Percentiles rank a stretch among this genome's conserved stretches.
Conservation (phyloP, 2,329 filamentous ascomycete species). For the Sporothrix curviconia region DNA sequence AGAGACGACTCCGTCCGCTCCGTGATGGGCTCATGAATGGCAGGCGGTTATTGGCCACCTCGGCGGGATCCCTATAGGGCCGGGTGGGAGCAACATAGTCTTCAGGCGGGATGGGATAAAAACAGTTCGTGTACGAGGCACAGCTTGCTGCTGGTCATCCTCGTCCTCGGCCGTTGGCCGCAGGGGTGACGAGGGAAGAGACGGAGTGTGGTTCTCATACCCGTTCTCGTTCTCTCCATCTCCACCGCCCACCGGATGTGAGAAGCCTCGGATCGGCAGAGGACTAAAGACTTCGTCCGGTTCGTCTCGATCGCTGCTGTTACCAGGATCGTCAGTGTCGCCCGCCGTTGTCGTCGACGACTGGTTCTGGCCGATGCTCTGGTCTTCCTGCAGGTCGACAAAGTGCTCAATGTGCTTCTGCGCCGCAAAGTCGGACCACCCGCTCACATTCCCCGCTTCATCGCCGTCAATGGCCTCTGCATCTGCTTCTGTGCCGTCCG, state of each 20-base stretch:
- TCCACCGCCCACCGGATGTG: background rate
- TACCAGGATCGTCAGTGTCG: background rate
- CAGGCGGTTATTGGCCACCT: constrained; percentile 80
- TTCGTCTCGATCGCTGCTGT: constrained; percentile 20
- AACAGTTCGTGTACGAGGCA: constrained; percentile 48
- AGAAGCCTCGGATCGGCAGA: constrained; percentile 4
- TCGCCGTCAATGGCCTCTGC: constrained; percentile 41
- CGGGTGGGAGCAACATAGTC: constrained; percentile 75
- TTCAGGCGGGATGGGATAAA: constrained; percentile 76
- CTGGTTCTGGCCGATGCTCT: constrained; percentile 18
- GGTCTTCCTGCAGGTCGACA: constrained; percentile 37
- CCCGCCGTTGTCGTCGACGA: background rate
- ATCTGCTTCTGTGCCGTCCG: constrained; percentile 34
- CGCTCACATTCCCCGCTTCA: constrained; percentile 61
- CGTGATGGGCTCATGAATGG: constrained; percentile 98
- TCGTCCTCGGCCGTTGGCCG: constrained; percentile 21
- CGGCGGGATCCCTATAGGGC: constrained; percentile 72
- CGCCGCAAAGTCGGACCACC: constrained; percentile 83
- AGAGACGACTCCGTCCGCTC: constrained; percentile 90
- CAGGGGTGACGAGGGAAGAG: constrained; percentile 11
- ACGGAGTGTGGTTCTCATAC: background rate
- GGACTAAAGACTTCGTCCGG: constrained; percentile 24
- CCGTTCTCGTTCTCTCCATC: background rate
- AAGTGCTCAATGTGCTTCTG: constrained; percentile 67
- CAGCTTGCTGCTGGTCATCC: constrained; percentile 31